Evolutionary conservation across 148 eudicot genomes (phyloP).

Genomic region (Diospyros lotus): DNA sequence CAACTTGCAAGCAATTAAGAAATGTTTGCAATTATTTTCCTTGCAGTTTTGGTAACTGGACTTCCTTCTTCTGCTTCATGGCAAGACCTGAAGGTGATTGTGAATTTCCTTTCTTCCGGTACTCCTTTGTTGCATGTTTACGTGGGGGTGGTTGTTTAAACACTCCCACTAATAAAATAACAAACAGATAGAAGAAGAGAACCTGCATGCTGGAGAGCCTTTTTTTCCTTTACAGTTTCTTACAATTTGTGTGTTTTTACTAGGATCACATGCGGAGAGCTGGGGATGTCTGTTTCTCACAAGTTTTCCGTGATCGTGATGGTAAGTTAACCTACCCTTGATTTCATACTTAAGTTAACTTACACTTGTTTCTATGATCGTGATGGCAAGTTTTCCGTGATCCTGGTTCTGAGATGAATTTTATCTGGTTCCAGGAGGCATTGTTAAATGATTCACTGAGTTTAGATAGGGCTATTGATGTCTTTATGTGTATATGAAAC

Average conservation of each 20-base stretch:
- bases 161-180: neutral
- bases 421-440: neutral
- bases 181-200: too few relatives aligned
- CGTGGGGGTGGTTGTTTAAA: neutral
- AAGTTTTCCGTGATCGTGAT: slow-evolving; percentile 81
- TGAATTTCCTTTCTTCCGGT: neutral
- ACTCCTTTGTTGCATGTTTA: neutral
- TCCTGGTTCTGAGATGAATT: neutral
- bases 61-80: slow-evolving; percentile 92
- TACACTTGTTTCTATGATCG: too few relatives aligned
- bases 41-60: slow-evolving; percentile 73
- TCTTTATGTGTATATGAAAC: neutral
- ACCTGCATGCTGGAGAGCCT: neutral
- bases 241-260: neutral
- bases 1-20: neutral
- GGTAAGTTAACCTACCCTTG: slow-evolving; percentile 46
- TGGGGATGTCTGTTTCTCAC: slow-evolving; percentile 90
- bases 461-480: neutral
- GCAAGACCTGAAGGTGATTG: slow-evolving; percentile 92
- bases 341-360: too few relatives aligned
- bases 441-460: neutral
- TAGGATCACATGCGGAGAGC: slow-evolving; percentile 98
- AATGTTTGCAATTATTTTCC: neutral
- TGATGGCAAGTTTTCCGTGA: too few relatives aligned
- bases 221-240: neutral